phyloP scores from a whole-genome alignment of 2,329 filamentous ascomycete species.

The Pseudogymnoascus sp. region DNA sequence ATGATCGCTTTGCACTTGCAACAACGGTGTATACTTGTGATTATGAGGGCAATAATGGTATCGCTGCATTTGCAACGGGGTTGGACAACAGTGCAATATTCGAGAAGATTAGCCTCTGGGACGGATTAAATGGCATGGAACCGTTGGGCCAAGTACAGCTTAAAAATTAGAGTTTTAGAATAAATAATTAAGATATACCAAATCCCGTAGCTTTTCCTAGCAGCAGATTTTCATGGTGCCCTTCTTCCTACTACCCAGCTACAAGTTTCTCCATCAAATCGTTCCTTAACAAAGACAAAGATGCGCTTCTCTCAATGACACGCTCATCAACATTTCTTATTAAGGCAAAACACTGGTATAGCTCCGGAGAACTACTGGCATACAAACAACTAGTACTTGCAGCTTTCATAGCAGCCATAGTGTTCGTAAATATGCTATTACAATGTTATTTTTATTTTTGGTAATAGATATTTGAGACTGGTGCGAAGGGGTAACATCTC shows the following conservation, averaged over 20 bases:
- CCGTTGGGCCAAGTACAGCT: background rate
- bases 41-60: background rate
- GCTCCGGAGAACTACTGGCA: background rate
- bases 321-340: background rate
- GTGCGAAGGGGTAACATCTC: background rate
- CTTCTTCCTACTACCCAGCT: background rate
- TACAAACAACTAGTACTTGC: background rate
- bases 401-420: constrained; percentile 7
- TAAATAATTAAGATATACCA: background rate
- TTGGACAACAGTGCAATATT: background rate
- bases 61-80: background rate
- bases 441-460: background rate
- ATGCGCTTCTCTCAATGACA: background rate
- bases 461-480: background rate
- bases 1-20: constrained; percentile 22
- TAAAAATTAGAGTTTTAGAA: background rate
- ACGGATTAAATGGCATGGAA: constrained; percentile 2
- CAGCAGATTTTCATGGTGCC: background rate
- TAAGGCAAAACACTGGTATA: background rate
- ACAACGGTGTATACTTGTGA: constrained; percentile 20
- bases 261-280: background rate
- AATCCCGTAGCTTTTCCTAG: background rate
- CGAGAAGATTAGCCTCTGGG: background rate
- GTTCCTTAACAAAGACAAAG: background rate
- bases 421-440: constrained; percentile 10